Base-by-base conservation (phyloP, 139 green algal genomes). In the Chloropicon primus region DNA sequence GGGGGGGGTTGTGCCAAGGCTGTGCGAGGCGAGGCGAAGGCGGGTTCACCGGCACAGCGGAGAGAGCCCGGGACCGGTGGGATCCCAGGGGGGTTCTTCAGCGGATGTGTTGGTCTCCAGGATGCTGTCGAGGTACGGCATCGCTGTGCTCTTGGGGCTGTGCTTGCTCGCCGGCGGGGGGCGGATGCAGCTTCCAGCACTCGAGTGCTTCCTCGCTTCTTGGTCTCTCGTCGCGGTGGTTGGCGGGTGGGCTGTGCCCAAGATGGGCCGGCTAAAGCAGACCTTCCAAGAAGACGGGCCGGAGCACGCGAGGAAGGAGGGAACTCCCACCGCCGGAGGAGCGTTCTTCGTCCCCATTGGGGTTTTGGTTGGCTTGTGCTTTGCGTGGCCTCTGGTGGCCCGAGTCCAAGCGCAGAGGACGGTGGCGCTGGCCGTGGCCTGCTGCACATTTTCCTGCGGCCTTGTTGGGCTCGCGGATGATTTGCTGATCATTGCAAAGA, bases 241-340 rank as follows among this genome's bases (percentile, higher is more conserved):
- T 62, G 41, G 41, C 5, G 10, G 41, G 10, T 62, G 41, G 41
- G 41, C 41, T 62, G 41, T 62, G 5, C 41, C 41, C 5, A 62
- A 62, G 17, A 62, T 62, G 41, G 41, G 41, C 10, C 10, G 41
- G 17, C 41, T 62, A 5, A 62, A 62, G 53, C 82, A 86, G 75
- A 72, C 83, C 2, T 24, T 87, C 17, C 74, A 81, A 0, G 54
- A 3, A 22, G 82, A 87, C 24, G 82, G 82, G 3, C 82, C 82
- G 21, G 5, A 73, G 1, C 82, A 86, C 77, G n/a, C 54, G 21
- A 28, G 28, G 26, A 86, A 86, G 73, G 74, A 26, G 22, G 82
- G 82, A 24, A 86, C 82, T 54, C 82, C 82, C 23, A 86, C 82
- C 1, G 83, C 86, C 76, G 82, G 82, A 0, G 82, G 82, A 1